A percentile compares a stretch with the other conserved stretches of the same genome.
Conservation (phyloP, 345 rosid species). For the Ceriops tagal region DNA sequence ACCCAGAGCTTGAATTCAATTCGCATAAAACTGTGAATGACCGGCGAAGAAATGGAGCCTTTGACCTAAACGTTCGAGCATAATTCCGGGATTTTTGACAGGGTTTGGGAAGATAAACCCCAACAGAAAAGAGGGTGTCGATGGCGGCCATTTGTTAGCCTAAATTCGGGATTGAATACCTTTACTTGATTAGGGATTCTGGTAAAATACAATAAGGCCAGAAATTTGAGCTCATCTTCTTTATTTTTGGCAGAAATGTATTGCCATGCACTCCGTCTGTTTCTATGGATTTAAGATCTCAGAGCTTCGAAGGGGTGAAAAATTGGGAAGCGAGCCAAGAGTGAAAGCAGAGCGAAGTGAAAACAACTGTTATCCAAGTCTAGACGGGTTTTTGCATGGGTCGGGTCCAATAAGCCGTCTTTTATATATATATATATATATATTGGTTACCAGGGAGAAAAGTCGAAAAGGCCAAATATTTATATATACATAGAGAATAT, state of each 20-base stretch:
- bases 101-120: slow-evolving; percentile 40
- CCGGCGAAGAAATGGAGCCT: slow-evolving; percentile 39
- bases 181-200: neutral
- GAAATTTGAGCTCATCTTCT: neutral
- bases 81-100: slow-evolving; percentile 15
- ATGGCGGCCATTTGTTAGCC: slow-evolving; percentile 43
- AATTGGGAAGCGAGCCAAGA: neutral
- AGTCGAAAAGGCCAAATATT: too few relatives aligned
- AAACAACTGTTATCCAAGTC: slow-evolving; percentile 6
- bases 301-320: slow-evolving; percentile 2
- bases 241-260: neutral
- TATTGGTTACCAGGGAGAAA: too few relatives aligned
- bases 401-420: neutral
- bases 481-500: too few relatives aligned
- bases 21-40: slow-evolving; percentile 53
- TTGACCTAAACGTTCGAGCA: slow-evolving; percentile 24
- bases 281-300: slow-evolving; percentile 9
- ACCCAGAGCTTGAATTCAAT: slow-evolving; percentile 26
- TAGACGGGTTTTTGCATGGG: neutral
- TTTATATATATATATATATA: neutral
- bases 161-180: neutral
- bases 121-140: slow-evolving; percentile 38
- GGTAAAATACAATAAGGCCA: neutral
- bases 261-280: neutral
- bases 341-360: neutral